These are phyloP conservation scores for Ceratocystis eucalypticola DNA, from an alignment of 2,329 filamentous ascomycete genomes.

Conservation along the genomic window DNA sequence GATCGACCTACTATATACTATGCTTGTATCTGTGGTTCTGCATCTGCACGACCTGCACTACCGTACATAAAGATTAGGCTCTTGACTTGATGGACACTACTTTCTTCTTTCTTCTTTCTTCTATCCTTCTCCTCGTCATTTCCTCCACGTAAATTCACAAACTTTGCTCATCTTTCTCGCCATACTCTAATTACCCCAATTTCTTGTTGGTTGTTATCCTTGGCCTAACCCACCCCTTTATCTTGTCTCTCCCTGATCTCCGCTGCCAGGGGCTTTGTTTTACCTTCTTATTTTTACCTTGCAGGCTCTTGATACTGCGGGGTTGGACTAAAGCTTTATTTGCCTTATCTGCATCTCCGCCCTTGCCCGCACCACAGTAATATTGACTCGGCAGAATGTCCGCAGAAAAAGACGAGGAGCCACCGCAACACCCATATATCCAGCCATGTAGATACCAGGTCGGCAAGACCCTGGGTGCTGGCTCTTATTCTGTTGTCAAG, in stretches of 20 bases:
- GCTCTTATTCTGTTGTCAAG: constrained; percentile 96
- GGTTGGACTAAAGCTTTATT: background rate
- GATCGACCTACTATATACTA: background rate
- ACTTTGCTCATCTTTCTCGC: background rate
- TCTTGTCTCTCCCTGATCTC: background rate
- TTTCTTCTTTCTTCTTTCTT: constrained; percentile 1
- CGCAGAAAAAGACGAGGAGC: background rate
- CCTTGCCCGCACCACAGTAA: background rate
- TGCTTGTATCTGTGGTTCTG: background rate
- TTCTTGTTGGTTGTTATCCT: background rate
- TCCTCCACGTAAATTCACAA: background rate
- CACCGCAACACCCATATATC: constrained; percentile 43
- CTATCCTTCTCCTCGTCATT: background rate
- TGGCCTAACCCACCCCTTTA: background rate
- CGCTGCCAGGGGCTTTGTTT: constrained; percentile 5
- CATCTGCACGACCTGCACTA: background rate
- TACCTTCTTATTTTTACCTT: background rate
- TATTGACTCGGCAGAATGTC: background rate
- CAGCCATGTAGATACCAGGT: constrained; percentile 98
- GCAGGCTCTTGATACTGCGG: constrained; percentile 3
- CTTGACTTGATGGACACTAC: background rate
- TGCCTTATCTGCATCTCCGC: background rate
- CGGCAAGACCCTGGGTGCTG: constrained; percentile 90
- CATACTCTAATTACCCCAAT: background rate
- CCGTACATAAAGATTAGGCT: background rate